Percentiles rank a stretch among this genome's conserved stretches.
These are phyloP conservation scores for Colletotrichum sp. DNA, from an alignment of 2,329 filamentous ascomycete species.

Conservation along the genomic window DNA sequence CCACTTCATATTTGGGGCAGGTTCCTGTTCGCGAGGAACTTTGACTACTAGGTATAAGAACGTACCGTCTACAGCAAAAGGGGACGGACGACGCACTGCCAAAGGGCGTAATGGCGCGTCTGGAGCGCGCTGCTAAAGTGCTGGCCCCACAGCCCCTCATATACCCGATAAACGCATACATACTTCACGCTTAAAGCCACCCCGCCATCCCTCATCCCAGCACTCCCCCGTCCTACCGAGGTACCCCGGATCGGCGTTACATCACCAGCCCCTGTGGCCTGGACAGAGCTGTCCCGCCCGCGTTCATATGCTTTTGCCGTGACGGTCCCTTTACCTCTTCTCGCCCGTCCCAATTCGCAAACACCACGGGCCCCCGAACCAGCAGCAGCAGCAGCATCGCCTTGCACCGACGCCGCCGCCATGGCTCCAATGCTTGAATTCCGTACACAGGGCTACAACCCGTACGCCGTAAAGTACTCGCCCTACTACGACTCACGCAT, in stretches of 20 bases:
- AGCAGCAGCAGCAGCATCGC: background rate
- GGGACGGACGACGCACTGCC: background rate
- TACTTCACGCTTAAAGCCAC: no score
- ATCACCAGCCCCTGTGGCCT: slow-evolving; percentile 8
- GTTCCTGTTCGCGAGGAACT: background rate
- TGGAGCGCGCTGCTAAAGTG: background rate
- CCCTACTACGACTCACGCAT: slow-evolving; percentile 96
- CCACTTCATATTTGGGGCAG: background rate
- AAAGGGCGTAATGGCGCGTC: slow-evolving; percentile 1
- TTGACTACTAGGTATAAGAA: no score
- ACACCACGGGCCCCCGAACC: background rate
- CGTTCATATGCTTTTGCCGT: slow-evolving; percentile 7
- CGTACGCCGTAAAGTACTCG: slow-evolving; percentile 97
- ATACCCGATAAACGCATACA: slow-evolving; percentile 15
- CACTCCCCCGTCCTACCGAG: slow-evolving; percentile 12
- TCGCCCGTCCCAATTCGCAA: background rate
- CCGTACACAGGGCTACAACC: slow-evolving; percentile 91
- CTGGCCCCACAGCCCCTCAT: background rate
- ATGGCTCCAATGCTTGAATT: slow-evolving; percentile 83
- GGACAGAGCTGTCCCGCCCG: slow-evolving; percentile 15
- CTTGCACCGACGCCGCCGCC: slow-evolving; percentile 3
- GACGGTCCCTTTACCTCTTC: background rate
- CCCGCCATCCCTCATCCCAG: background rate
- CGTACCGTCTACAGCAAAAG: background rate
- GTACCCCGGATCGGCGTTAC: slow-evolving; percentile 19